Evolutionary conservation across 257 asterid genomes (phyloP).

Genomic region (Handroanthus guayacan): DNA sequence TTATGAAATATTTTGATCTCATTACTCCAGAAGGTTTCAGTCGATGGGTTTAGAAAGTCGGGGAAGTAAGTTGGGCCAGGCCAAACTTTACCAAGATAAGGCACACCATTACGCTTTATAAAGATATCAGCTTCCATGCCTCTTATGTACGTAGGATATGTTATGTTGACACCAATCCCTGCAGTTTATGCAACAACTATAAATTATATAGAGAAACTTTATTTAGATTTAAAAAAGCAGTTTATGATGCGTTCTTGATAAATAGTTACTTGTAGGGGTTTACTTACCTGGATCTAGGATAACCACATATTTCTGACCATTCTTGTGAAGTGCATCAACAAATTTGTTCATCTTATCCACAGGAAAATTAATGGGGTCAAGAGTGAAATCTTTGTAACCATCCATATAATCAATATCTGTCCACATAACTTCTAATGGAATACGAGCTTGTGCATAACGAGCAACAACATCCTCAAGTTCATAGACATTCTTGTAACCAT

Average conservation of each 20-base stretch:
- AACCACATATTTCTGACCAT: constrained; percentile 73
- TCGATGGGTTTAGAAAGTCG: constrained; percentile 70
- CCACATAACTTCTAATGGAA: constrained; percentile 96
- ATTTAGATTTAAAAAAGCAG: too few species aligned
- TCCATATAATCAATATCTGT: constrained; percentile 97
- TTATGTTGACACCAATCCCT: constrained; percentile 70
- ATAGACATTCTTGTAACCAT: constrained; percentile 73
- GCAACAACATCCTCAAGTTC: constrained; percentile 78
- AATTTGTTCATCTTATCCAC: constrained; percentile 57
- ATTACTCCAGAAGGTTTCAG: constrained; percentile 62
- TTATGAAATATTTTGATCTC: constrained; percentile 69
- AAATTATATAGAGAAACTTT: too few species aligned
- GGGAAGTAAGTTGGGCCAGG: constrained; percentile 86
- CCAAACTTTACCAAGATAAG: constrained; percentile 87
- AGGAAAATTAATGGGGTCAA: constrained; percentile 83
- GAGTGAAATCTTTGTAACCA: constrained; percentile 84
- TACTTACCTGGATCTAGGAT: constrained; percentile 89
- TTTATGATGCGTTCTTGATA: neutral
- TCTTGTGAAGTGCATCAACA: constrained; percentile 63
- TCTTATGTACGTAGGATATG: constrained; percentile 72
- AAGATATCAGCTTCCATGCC: constrained; percentile 75
- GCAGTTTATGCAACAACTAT: constrained; percentile 16
- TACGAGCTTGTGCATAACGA: constrained; percentile 66
- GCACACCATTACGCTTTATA: constrained; percentile 70
- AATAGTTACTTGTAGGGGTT: neutral